Conservation (phyloP, 1,284 basidiomycete species). For the Papiliotrema fonsecae region DNA sequence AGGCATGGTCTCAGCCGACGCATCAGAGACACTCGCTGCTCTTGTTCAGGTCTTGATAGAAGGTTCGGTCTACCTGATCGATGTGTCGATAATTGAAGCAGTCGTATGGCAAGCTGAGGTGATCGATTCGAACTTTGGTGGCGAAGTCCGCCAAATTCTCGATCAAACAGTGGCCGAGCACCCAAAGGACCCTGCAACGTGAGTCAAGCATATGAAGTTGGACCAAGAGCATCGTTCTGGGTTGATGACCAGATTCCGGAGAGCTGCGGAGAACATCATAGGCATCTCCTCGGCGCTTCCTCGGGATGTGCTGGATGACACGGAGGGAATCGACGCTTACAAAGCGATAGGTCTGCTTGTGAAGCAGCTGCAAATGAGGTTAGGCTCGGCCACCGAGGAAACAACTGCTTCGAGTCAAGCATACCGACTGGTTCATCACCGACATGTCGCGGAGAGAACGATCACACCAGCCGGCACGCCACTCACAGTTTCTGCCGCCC, state of each 20-base stretch:
- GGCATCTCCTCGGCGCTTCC: constrained; percentile 11
- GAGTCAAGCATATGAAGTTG: not conserved
- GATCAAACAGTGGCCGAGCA: constrained; percentile 18
- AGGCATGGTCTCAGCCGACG: not conserved
- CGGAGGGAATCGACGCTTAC: constrained; percentile 17
- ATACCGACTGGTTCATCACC: not conserved
- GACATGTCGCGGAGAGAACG: not conserved
- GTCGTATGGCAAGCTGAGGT: constrained; percentile 28
- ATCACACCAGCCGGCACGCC: not conserved
- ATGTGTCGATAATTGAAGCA: constrained; percentile 23
- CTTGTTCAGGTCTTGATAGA: constrained; percentile 1
- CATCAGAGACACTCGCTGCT: not conserved
- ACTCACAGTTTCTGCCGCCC: not conserved
- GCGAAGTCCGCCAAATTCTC: constrained; percentile 17
- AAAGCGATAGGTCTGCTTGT: constrained; percentile 19
- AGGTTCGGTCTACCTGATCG: constrained; percentile 36
- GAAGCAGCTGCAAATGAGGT: constrained; percentile 20
- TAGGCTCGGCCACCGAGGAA: constrained; percentile 2
- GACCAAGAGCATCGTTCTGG: not conserved
- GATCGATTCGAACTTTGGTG: constrained; percentile 21
- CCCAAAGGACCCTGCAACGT: constrained; percentile 12
- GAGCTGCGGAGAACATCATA: constrained; percentile 16
- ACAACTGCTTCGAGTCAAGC: not conserved
- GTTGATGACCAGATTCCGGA: constrained; percentile 16
- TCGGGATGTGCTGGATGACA: constrained; percentile 18